Evolutionary conservation across 177 flowering plant genomes (phyloP).

Genomic region (Tripterygium wilfordii): DNA sequence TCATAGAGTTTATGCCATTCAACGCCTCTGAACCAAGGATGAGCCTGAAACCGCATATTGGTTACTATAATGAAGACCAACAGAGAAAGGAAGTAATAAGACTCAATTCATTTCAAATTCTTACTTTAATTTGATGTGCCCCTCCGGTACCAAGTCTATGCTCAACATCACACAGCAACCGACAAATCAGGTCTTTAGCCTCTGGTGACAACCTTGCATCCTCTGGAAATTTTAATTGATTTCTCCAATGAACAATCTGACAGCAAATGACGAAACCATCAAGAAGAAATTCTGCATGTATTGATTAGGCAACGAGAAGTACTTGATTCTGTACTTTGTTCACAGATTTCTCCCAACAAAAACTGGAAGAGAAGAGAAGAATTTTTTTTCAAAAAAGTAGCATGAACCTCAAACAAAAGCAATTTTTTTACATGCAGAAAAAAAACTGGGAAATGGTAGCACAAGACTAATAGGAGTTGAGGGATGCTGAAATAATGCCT

Average conservation of each 20-base stretch:
- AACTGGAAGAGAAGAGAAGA: not conserved
- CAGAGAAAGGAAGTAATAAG: not conserved
- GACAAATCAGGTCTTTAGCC: constrained; percentile 64
- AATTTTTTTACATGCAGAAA: not conserved
- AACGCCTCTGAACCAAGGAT: constrained; percentile 63
- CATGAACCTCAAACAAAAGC: too few relatives aligned
- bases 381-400: not conserved
- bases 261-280: not conserved
- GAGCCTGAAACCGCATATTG: constrained; percentile 36
- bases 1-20: constrained; percentile 72
- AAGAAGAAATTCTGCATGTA: not conserved
- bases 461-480: too few relatives aligned
- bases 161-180: constrained; percentile 70
- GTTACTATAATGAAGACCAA: constrained; percentile 2
- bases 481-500: too few relatives aligned
- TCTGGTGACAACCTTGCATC: constrained; percentile 45
- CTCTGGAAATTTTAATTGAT: constrained; percentile 61
- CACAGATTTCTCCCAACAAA: too few relatives aligned
- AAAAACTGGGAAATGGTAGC: not conserved
- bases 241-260: constrained; percentile 76
- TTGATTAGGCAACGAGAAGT: not conserved
- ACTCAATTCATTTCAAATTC: constrained; percentile 3
- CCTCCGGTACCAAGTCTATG: constrained; percentile 70
- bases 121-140: constrained; percentile 58
- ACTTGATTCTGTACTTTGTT: too few relatives aligned